These are phyloP conservation scores for Mariannaea sp. DNA, from an alignment of 2,329 filamentous ascomycete species.

Conservation along the genomic window DNA sequence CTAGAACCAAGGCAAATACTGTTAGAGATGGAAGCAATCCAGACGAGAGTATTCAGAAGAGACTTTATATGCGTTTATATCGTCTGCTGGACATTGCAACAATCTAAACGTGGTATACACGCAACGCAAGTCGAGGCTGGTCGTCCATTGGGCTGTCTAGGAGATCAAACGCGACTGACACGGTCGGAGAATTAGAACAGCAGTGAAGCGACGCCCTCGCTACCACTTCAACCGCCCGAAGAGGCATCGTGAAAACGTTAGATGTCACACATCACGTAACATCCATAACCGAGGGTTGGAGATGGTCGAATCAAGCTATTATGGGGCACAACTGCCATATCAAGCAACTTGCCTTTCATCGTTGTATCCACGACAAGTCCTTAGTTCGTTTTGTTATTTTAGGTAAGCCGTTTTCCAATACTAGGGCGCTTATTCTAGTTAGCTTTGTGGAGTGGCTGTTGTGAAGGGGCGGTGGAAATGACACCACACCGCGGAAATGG, in stretches of 20 bases:
- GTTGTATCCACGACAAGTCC: not conserved
- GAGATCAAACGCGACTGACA: conserved; percentile 20
- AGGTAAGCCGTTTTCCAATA: not conserved
- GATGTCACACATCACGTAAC: not conserved
- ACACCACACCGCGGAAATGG: not conserved
- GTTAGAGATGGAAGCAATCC: not conserved
- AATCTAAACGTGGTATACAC: not conserved
- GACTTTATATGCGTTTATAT: conserved; percentile 4
- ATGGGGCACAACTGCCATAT: not conserved
- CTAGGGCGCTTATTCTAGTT: conserved; percentile 3
- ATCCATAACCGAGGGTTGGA: not conserved
- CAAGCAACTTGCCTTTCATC: not conserved
- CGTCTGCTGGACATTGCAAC: not conserved
- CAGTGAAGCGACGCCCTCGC: not conserved
- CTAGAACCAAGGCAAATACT: not conserved
- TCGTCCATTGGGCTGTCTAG: not conserved
- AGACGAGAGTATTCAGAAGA: not conserved
- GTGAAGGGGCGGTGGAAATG: not conserved
- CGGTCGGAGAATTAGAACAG: conserved; percentile 4
- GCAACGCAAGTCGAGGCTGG: not conserved
- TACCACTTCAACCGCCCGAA: not conserved
- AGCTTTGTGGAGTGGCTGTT: not conserved
- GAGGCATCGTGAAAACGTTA: not conserved
- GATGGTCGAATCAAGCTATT: not conserved
- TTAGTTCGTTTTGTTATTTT: no score